Evolutionary conservation across 2,329 filamentous ascomycete species (phyloP).

Genomic region (Monilinia vaccinii-corymbosi): DNA sequence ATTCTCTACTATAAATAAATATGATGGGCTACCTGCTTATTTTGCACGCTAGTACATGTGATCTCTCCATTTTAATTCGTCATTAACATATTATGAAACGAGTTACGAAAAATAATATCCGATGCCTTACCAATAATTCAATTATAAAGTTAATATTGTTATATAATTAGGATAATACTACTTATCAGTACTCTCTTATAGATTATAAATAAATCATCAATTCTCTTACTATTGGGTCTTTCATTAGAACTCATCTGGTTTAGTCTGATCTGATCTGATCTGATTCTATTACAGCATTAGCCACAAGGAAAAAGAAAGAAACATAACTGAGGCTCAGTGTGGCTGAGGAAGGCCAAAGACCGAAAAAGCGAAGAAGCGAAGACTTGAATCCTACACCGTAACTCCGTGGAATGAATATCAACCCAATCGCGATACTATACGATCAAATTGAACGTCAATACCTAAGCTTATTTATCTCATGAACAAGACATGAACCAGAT

Average conservation of each 20-base stretch:
- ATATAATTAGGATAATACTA: no score
- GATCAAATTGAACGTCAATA: no score
- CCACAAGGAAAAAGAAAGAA: neutral
- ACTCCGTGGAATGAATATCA: no score
- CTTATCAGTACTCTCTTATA: no score
- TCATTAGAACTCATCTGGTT: no score
- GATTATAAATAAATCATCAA: no score
- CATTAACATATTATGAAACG: conserved; percentile 1
- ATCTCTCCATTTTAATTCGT: conserved; percentile 4
- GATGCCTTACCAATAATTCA: neutral
- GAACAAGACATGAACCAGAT: neutral
- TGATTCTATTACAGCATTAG: neutral
- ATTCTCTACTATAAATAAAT: no score
- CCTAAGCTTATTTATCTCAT: neutral
- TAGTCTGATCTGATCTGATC: neutral
- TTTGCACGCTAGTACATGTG: no score
- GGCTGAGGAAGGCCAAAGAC: neutral
- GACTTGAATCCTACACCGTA: no score
- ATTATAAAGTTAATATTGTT: neutral
- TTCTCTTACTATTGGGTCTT: no score
- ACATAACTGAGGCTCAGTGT: neutral
- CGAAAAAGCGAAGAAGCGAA: neutral
- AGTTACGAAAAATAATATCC: neutral
- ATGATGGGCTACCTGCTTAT: no score
- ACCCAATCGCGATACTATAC: no score